Evolutionary conservation across 768 basidiomycete genomes (phyloP), one percentile per base, ranked within the genome.

Genomic region (Hydnum rufescens): DNA sequence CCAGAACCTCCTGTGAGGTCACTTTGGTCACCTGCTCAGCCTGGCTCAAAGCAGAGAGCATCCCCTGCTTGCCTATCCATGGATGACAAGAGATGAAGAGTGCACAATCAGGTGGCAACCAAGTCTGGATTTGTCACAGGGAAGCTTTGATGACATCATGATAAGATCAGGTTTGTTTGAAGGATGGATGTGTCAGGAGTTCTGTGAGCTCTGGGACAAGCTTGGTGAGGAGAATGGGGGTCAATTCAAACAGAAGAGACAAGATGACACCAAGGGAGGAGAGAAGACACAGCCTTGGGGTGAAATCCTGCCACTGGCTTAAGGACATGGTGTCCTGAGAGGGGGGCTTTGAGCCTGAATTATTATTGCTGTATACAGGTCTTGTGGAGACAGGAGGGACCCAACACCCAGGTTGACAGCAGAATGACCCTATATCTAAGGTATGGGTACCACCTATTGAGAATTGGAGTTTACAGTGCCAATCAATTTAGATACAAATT

Each of bases 1-100:
- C 73, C 22, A 93, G 69, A 32, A 90, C 79, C 54, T 77, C 78
- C 26, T 82, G 78, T 4, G 79, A 74, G 5, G 86, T 87, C 19
- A 73, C 71, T 6, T 65, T 65, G 3, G 65, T 63, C 0, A 62
- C 65, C 64, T 93, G 90, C 65, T 95, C 90, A 48, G 72, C 76
- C 26, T 77, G 76, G 64, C 85, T 89, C 46, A 88, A 69, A 43
- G 64, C 72, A 0, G 82, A 85, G 8, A 92, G 70, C 39, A 78
- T 78, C 60, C 74, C 77, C 54, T 71, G 75, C 65, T 86, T 85
- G 34, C 90, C 90, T 44, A 93, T 93, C 42, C 87, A 75, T 32
- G 90, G 90, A 67, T 93, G 90, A 2, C 79, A 88, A 3, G 71
- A 74, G 55, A 93, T 71, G 61, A 95, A 89, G 55, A 66, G 64